Evolutionary conservation across 257 asterid species (phyloP).

Genomic region (Thymus mandschuricus): DNA sequence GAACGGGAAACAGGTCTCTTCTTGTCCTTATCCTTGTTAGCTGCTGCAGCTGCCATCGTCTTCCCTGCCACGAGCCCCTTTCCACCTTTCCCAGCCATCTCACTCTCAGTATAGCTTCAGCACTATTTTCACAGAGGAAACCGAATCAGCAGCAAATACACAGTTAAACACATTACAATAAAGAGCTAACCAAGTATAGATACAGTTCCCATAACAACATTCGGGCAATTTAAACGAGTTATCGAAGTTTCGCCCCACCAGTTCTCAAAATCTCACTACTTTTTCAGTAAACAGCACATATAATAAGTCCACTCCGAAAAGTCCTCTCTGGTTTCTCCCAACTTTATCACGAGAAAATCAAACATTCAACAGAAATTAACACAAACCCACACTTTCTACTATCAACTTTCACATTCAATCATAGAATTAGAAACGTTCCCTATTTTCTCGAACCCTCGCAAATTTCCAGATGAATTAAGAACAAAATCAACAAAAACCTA

Average conservation of each 20-base stretch:
- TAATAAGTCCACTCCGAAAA: background rate
- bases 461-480: background rate
- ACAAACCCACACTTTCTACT: background rate
- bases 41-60: conserved; percentile 85
- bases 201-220: background rate
- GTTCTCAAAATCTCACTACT: background rate
- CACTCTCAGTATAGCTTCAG: conserved; percentile 2
- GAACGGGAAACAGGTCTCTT: conserved; percentile 83
- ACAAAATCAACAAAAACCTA: background rate
- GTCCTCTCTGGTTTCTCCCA: background rate
- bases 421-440: background rate
- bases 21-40: conserved; percentile 86
- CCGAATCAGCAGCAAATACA: background rate
- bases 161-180: background rate
- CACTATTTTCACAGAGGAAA: background rate
- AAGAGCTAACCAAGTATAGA: background rate
- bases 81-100: conserved; percentile 98
- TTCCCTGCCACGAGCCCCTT: conserved; percentile 94
- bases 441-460: background rate
- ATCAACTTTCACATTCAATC: background rate
- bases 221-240: background rate
- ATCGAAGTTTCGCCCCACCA: background rate
- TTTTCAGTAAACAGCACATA: background rate
- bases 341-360: background rate
- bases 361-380: background rate